Evolutionary conservation across 257 asterid species (phyloP), one percentile per base, ranked within the genome.

Genomic region (Forsythia suspensa): DNA sequence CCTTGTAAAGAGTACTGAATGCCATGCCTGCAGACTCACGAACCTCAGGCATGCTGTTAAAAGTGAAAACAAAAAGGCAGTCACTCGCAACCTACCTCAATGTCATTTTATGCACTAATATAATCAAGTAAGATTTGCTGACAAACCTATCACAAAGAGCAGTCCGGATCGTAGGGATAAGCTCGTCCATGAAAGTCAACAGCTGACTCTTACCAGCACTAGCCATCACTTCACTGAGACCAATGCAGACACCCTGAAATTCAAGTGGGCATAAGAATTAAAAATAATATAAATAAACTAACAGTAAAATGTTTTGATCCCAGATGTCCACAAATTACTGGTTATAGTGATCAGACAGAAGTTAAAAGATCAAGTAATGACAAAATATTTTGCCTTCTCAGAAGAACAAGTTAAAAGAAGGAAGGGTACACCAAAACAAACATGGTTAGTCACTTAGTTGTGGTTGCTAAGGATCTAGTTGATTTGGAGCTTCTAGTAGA

Each of bases 1-100:
- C 99, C 98, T 92, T 96, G 90, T 96, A 96, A 67, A 96, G 93
- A 78, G 99, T 96, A 85, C 98, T 92, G 87, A 96, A 96, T 68
- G 99, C 99, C 79, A 86, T 81, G 75, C 96, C 99, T 36, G 98
- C 98, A 86, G 98, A 90, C 84, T 92, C 97, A 44, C 99, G 99
- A 81, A 96, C 99, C 89, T 94, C 99, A 6, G 84, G 84, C 78
- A 24, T 74, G 81, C 99, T 96, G 88, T 77, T 9, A 77, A 74
- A 68, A 79, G 75, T 63, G 72, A 44, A 75, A 61, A 73, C 65
- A 85, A 44, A 82, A 68, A 15, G 38, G 70, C 3, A 24, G 57
- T 85, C 63, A 77, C 37, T 21, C 57, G 29, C 71, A 84, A 74
- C 66, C 57, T 37, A 76, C 37, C 70, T 34, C 61, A 78, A 57